Percentiles rank a stretch among this genome's conserved stretches.
Conservation (phyloP, 2,329 filamentous ascomycete species). For the Aspergillus intermedius region DNA sequence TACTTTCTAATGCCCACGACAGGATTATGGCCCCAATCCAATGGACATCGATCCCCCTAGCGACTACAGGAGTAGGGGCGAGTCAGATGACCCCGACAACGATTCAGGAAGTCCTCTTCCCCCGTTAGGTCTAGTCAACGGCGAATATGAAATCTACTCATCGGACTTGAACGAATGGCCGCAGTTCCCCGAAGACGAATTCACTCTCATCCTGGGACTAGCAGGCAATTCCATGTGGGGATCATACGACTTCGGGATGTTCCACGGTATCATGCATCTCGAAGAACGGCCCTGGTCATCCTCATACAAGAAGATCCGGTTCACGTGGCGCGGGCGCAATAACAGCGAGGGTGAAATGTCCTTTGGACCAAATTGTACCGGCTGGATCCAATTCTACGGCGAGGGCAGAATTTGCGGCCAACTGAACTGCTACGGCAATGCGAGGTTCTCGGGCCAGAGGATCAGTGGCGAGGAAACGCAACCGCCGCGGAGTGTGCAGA, state of each 20-base stretch:
- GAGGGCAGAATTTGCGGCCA: conserved; percentile 8
- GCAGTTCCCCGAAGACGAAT: background rate
- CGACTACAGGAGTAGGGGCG: background rate
- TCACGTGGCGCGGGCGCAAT: conserved; percentile 12
- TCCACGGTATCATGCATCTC: conserved; percentile 10
- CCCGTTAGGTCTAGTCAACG: conserved; percentile 1
- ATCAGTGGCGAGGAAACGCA: conserved; percentile 1
- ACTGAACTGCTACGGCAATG: conserved; percentile 5
- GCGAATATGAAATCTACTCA: background rate
- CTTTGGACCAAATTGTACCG: conserved; percentile 6
- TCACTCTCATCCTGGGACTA: conserved; percentile 2
- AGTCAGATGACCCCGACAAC: too few species aligned
- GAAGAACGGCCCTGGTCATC: conserved; percentile 4
- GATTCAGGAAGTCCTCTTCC: background rate
- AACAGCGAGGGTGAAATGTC: conserved; percentile 13
- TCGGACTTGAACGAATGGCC: conserved; percentile 1
- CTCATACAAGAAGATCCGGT: conserved; percentile 3
- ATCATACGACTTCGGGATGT: conserved; percentile 13
- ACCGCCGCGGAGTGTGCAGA: conserved; percentile 1
- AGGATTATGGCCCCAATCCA: background rate
- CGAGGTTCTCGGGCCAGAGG: conserved; percentile 1
- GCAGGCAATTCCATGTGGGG: conserved; percentile 10
- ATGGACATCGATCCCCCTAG: background rate
- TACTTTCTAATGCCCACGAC: background rate
- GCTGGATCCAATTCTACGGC: conserved; percentile 9